Evolutionary conservation across 306 rosid genomes (phyloP).

Genomic region (Betula pendula): DNA sequence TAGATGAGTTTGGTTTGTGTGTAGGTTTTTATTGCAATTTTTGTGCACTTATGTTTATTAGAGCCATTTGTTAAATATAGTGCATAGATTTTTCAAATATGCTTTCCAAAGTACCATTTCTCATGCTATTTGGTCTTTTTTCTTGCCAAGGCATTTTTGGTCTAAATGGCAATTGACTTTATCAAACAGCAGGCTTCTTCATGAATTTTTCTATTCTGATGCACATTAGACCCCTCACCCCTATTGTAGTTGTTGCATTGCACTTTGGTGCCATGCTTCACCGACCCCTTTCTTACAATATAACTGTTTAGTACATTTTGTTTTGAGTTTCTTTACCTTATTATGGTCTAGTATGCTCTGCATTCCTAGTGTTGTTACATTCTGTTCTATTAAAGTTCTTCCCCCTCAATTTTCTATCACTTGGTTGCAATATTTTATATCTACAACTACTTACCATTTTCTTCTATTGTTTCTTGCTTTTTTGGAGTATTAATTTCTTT

Average conservation of each 20-base stretch:
- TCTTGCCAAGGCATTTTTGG: background rate
- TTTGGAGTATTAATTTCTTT: constrained; percentile 15
- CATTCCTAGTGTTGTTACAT: background rate
- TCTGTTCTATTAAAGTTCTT: background rate
- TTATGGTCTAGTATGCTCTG: background rate
- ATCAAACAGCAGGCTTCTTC: background rate
- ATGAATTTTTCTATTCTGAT: background rate
- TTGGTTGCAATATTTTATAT: background rate
- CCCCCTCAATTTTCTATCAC: background rate
- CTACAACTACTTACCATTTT: background rate
- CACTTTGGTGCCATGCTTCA: background rate
- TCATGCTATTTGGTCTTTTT: background rate
- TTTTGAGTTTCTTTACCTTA: background rate
- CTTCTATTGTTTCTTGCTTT: constrained; percentile 21
- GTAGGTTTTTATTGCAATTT: too few relatives aligned
- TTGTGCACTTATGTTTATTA: background rate
- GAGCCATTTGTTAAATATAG: background rate
- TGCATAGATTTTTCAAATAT: background rate
- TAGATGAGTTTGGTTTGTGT: constrained; percentile 33
- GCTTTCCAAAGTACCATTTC: background rate
- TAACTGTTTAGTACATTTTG: background rate
- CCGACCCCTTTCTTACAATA: background rate
- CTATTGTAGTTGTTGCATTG: background rate
- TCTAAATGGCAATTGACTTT: background rate
- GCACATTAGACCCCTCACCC: background rate